Base-by-base conservation (phyloP, 2,329 filamentous ascomycete genomes). In the Arthroderma sp. region DNA sequence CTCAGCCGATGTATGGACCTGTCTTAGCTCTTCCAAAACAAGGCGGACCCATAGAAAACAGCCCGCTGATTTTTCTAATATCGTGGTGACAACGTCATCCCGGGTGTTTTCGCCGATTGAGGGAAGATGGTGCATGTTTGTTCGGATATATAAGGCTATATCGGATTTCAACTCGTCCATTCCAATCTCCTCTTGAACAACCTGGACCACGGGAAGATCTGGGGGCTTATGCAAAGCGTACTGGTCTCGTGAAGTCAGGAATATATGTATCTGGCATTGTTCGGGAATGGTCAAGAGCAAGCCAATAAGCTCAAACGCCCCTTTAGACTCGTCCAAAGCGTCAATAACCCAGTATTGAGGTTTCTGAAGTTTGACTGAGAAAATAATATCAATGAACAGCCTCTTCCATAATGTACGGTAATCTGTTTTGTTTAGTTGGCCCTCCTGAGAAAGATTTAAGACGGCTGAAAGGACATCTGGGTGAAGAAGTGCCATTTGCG, bases 41-140 rank as follows among this genome's bases (percentile, higher is more conserved):
- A 66, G 43, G 6, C 46, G 50, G 9, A 55, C 57, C 63, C 62
- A 67, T 11, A 66, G 48, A 46, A 67, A 66, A 15, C 54, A 64
- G 2, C 60, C 62, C 8, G 51, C 52, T 10, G 64, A 61, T 41
- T 63, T 66, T n/a, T 55, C 44, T 15, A 66, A 40, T 6, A 68
- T 61, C 44, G 50, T 57, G 29, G 8, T 34, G 32, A 34, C 32
- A 9, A 34, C 11, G 32, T 34, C 9, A 9, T 34, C 9, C 32
- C 32, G 8, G 3, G 8, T 11, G 8, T 34, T 11, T 34, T 11
- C 32, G 11, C 11, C 32, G 11, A 34, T 9, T 11, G 32, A 34
- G 32, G 32, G 32, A 9, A 34, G 11, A 9, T 9, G 8, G 11
- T 11, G 8, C 32, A 34, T 34, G 11, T 34, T 34, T 34, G 32